Evolutionary conservation across 306 rosid species (phyloP).

Genomic region (Vachellia pachyceras): DNA sequence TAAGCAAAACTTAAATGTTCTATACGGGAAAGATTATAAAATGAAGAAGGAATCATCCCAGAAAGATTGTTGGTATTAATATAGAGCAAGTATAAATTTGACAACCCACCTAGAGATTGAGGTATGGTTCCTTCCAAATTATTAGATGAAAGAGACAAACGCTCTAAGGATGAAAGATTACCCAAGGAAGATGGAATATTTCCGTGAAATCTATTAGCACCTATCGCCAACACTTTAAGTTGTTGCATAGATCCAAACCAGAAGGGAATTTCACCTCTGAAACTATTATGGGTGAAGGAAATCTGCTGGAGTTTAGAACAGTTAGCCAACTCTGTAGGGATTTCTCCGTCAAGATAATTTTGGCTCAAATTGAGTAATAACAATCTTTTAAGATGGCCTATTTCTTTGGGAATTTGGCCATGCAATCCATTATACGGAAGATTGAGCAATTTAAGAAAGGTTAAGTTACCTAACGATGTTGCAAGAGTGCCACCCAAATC

Average conservation of each 20-base stretch:
- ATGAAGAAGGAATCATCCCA: constrained; percentile 25
- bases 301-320: constrained; percentile 6
- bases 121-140: constrained; percentile 36
- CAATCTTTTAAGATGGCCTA: not conserved
- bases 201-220: constrained; percentile 29
- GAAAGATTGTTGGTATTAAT: not conserved
- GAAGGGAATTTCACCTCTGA: constrained; percentile 24
- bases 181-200: constrained; percentile 31
- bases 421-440: not conserved
- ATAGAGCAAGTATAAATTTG: constrained; percentile 8
- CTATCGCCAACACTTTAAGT: not conserved
- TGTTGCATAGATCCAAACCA: constrained; percentile 30
- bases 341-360: not conserved
- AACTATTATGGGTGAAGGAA: not conserved
- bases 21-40: constrained; percentile 40
- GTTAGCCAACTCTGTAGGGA: not conserved
- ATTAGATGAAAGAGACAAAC: not conserved
- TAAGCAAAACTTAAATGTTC: fast-evolving
- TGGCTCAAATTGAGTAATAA: not conserved
- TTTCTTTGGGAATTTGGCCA: not conserved
- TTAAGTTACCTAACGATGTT: constrained; percentile 29
- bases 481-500: constrained; percentile 33
- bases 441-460: not conserved
- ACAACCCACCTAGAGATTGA: constrained; percentile 16
- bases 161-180: constrained; percentile 27